Evolutionary conservation across 495 filamentous ascomycete species (phyloP), one percentile per base, ranked within the genome.

Genomic region (Staphylotrichum tortipilum): DNA sequence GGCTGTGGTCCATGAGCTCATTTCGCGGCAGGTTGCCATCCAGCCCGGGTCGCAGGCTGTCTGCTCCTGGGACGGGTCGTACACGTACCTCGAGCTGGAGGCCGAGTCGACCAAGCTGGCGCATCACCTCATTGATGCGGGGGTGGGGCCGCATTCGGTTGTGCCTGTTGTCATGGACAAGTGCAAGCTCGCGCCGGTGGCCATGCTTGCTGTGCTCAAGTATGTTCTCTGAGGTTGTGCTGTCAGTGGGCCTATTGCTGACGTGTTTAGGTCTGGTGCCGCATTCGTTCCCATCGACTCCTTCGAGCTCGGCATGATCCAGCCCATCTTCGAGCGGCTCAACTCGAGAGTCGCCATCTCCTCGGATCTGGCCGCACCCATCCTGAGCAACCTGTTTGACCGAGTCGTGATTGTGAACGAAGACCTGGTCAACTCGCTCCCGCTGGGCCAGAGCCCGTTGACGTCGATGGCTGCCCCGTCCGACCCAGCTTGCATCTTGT

Each of bases 161-260:
- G 65, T 76, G 3, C 73, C 73, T 1, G 68, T 76, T 26, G 65
- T 72, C 2, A 61, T 75, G 48, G 63, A 71, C 33, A 76, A 74
- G 58, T 63, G 65, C 42, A 59, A 65, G 33, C 68, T 72, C 44
- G 66, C 71, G 11, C 59, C 70, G 10, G 65, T 76, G 23, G 68
- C 71, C 18, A 74, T 76, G 68, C 48, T 76, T 17, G 66, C 69
- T 9, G 67, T 75, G 10, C 53, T 75, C 8, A 69, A 72, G 68
- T 72, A 63, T 53, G 68, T 62, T 18, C 1, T 15, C 3, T 3
- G n/a, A 17, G 8, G 4, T 21, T 49, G 17, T 14, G 28, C 26
- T 7, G 30, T 14, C 42, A 9, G 2, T 3, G n/a, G 24, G 24
- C 30, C 28, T 35, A 36, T 42, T 23, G n/a, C 11, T 31, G 37